These are phyloP conservation scores for Fabrea salina DNA, from an alignment of 169 alveolate genomes.

Conservation along the genomic window DNA sequence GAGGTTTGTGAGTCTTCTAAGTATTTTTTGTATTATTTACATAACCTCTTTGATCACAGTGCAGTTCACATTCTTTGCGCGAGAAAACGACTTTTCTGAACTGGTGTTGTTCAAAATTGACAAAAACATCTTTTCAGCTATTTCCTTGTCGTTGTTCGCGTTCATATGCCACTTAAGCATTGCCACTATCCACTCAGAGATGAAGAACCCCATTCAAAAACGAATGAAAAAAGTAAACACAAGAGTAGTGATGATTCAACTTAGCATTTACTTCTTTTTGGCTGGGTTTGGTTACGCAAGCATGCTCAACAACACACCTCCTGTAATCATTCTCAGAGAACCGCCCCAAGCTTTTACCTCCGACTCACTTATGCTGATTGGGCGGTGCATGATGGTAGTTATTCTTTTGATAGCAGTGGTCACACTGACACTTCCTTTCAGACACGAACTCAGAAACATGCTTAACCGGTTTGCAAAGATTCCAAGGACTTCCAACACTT, in stretches of 20 bases:
- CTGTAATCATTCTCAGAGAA: neutral
- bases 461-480: too few species aligned
- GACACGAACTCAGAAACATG: too few species aligned
- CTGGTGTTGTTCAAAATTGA: neutral
- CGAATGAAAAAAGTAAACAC: slow-evolving; percentile 1
- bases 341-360: neutral
- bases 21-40: slow-evolving; percentile 10
- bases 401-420: neutral
- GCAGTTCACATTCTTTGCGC: neutral
- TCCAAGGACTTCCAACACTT: too few species aligned
- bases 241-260: neutral
- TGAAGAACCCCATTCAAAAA: neutral
- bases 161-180: slow-evolving; percentile 21
- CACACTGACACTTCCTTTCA: neutral
- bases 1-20: neutral
- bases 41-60: neutral
- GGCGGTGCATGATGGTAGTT: neutral
- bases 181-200: slow-evolving; percentile 18
- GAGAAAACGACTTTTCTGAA: neutral
- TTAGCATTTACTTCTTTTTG: neutral
- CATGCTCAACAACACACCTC: slow-evolving; percentile 9
- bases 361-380: neutral
- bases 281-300: slow-evolving; percentile 26
- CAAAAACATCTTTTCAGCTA: neutral
- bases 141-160: neutral